Evolutionary conservation across 2,329 filamentous ascomycete genomes (phyloP).

Genomic region (Aspergillus arachidicola): DNA sequence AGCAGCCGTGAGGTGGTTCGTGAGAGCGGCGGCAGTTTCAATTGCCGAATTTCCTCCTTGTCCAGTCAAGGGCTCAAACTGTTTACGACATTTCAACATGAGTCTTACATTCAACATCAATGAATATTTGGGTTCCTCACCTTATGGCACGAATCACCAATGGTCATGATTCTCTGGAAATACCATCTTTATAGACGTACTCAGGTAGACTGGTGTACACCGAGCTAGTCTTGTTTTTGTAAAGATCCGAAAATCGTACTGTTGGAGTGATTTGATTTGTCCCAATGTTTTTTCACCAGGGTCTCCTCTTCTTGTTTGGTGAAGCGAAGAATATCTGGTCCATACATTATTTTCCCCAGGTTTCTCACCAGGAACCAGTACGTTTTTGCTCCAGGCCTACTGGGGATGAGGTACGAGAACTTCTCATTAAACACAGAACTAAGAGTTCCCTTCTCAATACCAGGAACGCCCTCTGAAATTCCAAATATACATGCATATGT

Average conservation of each 20-base stretch:
- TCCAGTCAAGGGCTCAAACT: not conserved
- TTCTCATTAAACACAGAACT: not conserved
- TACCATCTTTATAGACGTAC: not conserved
- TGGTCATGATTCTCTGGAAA: not conserved
- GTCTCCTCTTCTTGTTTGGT: not conserved
- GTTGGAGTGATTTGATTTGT: not conserved
- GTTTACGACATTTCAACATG: not conserved
- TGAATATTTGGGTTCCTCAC: not conserved
- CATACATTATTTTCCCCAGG: not conserved
- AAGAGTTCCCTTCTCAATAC: not conserved
- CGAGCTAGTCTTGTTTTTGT: not conserved
- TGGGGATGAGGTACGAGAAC: not conserved
- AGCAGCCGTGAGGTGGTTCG: not conserved
- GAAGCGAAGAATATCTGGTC: not conserved
- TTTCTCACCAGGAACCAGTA: not conserved
- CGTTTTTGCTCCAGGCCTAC: not conserved
- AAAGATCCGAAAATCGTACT: not conserved
- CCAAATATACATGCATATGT: slow-evolving; percentile 4
- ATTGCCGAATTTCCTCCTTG: not conserved
- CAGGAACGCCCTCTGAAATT: not conserved
- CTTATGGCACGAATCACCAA: not conserved
- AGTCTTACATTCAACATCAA: not conserved
- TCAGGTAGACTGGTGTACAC: not conserved
- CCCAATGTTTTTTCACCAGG: not conserved
- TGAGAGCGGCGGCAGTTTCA: not conserved